Base-by-base conservation (phyloP, 2,329 filamentous ascomycete species). In the Fonsecaea nubica region DNA sequence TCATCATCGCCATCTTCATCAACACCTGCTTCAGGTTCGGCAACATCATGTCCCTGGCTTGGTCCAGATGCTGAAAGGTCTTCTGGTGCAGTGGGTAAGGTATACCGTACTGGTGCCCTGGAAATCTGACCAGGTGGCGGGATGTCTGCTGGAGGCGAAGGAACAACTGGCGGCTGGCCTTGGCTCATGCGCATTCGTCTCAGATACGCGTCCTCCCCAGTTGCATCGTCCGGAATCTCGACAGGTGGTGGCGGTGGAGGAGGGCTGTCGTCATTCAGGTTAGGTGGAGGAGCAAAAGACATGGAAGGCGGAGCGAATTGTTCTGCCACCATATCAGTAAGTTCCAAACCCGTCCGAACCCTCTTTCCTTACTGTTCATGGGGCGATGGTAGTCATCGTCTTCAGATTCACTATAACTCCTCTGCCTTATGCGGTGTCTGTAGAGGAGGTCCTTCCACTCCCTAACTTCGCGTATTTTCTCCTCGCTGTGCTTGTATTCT, bases 391-490 rank as follows among this genome's bases (percentile, higher is more conserved):
- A 78, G 60, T 83, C 80, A 62, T 83, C 80, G 45, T 85, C 82
- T 62, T 83, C 86, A 67, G 81, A 78, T 65, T 82, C 78, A 70
- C 79, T 79, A 63, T 77, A 81, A 33, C 72, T 75, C 55, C 79
- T 79, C 60, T 76, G 79, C 67, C 77, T 82, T 72, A 84, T 85
- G 53, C 88, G 84, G 75, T 93, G 91, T 13, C 88, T 87, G 76
- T 95, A 93, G 13, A 97, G 82, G 42, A 91, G 81, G 48, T 89
- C 87, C 76, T 93, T 96, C 93, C 93, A 97, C 73, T 96, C 92
- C 64, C 87, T 85, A 3, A 93, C 86, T 76, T 96, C 92, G 18
- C 86, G 82, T 66, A 93, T 87, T 75, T 92, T 90, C 79, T 96
- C 93, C 65, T 96, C 92, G 74, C 92, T 95, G 67, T 89, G 84